These are phyloP conservation scores for Clarkia xantiana DNA, from an alignment of 345 rosid species.

Conservation along the genomic window DNA sequence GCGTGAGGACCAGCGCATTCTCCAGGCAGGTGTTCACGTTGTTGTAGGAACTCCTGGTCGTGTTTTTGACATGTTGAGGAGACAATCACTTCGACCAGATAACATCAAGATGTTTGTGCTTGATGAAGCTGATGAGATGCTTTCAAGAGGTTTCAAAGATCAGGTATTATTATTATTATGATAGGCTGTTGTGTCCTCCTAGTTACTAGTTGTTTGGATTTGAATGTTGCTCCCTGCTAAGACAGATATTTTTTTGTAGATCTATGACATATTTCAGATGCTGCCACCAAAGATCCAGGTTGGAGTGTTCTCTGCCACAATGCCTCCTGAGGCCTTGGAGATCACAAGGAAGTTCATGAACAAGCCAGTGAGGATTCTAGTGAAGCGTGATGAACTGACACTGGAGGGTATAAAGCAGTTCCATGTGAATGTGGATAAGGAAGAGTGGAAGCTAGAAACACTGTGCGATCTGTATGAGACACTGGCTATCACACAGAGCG, in stretches of 20 bases:
- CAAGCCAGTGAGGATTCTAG: conserved; percentile 78
- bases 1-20: conserved; percentile 87
- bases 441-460: conserved; percentile 84
- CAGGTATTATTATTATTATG: conserved; percentile 66
- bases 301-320: conserved; percentile 89
- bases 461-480: conserved; percentile 83
- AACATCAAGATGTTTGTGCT: conserved; percentile 78
- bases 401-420: conserved; percentile 92
- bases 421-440: conserved; percentile 65
- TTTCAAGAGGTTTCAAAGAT: conserved; percentile 93
- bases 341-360: conserved; percentile 91
- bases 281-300: conserved; percentile 74
- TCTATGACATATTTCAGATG: conserved; percentile 80
- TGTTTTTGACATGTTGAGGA: conserved; percentile 86
- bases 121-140: conserved; percentile 99
- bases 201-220: neutral
- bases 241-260: conserved; percentile 42
- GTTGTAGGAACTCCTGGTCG: conserved; percentile 98
- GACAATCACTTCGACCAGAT: conserved; percentile 80
- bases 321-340: conserved; percentile 93
- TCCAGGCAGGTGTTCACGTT: conserved; percentile 86
- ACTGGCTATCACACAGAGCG: conserved; percentile 80
- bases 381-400: conserved; percentile 82
- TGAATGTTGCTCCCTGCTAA: too few relatives aligned
- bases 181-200: conserved; percentile 3